These are phyloP conservation scores for Pyrenochaeta sp. DNA, from an alignment of 2,329 filamentous ascomycete genomes.

Conservation along the genomic window DNA sequence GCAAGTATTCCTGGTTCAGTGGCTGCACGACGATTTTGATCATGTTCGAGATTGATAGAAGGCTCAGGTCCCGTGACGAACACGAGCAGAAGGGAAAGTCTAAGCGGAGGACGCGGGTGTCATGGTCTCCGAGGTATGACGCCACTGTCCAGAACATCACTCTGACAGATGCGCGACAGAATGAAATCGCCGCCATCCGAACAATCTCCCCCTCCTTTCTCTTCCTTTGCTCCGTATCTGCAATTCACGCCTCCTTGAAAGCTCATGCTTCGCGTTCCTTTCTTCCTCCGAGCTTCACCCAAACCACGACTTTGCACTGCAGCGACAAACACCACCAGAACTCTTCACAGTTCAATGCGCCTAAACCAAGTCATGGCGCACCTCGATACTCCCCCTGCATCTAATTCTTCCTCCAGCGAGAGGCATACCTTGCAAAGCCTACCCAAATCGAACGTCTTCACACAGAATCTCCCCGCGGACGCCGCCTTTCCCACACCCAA, in stretches of 20 bases:
- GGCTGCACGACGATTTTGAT: no score
- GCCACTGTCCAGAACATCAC: conserved; percentile 32
- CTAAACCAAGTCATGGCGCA: conserved; percentile 57
- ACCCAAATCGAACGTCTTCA: conserved; percentile 72
- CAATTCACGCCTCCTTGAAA: not conserved
- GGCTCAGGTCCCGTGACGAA: no score
- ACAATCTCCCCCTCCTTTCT: conserved; percentile 1
- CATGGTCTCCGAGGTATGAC: conserved; percentile 29
- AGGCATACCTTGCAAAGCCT: conserved; percentile 58
- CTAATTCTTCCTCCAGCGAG: conserved; percentile 4
- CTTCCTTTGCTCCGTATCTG: not conserved
- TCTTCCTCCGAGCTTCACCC: conserved; percentile 11
- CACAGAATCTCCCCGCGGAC: conserved; percentile 76
- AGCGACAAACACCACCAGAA: conserved; percentile 10
- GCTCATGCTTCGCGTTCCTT: conserved; percentile 27
- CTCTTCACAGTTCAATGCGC: conserved; percentile 36
- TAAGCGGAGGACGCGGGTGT: conserved; percentile 6
- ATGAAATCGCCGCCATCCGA: conserved; percentile 23
- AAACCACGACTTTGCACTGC: conserved; percentile 1
- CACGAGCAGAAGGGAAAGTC: not conserved
- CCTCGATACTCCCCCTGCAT: conserved; percentile 41
- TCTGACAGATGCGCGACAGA: conserved; percentile 21
- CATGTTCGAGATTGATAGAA: no score
- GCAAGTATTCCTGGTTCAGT: no score
- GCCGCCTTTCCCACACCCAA: conserved; percentile 79